Evolutionary conservation across 768 basidiomycete genomes (phyloP), one percentile per base, ranked within the genome.

Genomic region (Heimioporus sp.): DNA sequence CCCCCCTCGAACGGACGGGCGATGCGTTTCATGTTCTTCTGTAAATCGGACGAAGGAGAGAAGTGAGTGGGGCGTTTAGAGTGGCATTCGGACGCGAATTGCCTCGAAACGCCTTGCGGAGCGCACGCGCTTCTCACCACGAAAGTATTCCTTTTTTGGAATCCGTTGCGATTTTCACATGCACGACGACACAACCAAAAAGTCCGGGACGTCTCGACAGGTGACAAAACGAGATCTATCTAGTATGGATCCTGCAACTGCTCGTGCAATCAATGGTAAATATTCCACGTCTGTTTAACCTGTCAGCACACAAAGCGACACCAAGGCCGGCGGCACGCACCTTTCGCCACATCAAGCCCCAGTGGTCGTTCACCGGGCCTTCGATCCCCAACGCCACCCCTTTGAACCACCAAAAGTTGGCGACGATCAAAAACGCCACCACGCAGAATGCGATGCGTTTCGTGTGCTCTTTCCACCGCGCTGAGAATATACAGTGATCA

Each of bases 381-480:
- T 87, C 80, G 42, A 98, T 89, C 1, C 97, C 96, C 70, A 91
- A 93, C 3, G 93, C 90, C 30, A 96, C 70, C 19, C 82, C 86
- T 58, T 78, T 87, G 75, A 97, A 98, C 93, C 92, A 96, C 91
- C 90, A 96, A 77, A 97, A 99, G 48, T 80, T 81, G n/a, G 74
- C 76, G 8, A 96, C 63, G 57, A 98, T 80, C 19, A 73, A 51
- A 21, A 75, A 74, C 0, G 82, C 77, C 43, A 80, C 72, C 17
- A 87, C 58, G 3, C 80, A 81, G 65, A 98, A 98, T 42, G 77
- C 73, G 47, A 90, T 84, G 37, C 71, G 66, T 64, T 96, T 97
- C 20, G 85, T 87, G 41, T 73, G 75, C 13, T 74, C 72, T 11
- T 80, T 78, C 52, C 87, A 74, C 11, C 82, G 77, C 13, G 91